Percentiles rank a stretch among this genome's conserved stretches.
Evolutionary conservation across 192 early-diverging fungal genomes (phyloP).

Genomic region (Glomus cerebriforme): DNA sequence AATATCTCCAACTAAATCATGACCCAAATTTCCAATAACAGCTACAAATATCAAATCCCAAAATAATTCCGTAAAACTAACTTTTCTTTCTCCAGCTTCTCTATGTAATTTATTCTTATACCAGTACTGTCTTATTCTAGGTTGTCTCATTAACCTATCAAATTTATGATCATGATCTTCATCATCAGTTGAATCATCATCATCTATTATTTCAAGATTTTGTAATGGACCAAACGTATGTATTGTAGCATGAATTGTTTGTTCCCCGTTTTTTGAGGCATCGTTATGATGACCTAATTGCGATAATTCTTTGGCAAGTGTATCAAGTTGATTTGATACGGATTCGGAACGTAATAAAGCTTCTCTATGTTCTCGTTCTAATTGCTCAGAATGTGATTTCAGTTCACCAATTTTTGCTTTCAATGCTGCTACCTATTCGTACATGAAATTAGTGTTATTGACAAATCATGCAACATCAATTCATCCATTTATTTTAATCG

Average conservation of each 20-base stretch:
- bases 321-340: conserved; percentile 28
- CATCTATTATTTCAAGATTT: conserved; percentile 32
- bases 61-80: conserved; percentile 35
- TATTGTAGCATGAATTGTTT: conserved; percentile 30
- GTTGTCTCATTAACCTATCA: conserved; percentile 27
- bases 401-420: conserved; percentile 30
- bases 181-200: conserved; percentile 20
- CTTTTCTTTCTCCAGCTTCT: conserved; percentile 27
- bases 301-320: conserved; percentile 7
- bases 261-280: background rate
- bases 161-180: conserved; percentile 16
- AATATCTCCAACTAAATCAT: conserved; percentile 15
- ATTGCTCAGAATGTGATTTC: background rate
- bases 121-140: conserved; percentile 33
- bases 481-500: background rate
- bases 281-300: background rate
- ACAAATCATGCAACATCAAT: no score
- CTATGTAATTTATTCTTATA: conserved; percentile 27
- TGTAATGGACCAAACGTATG: conserved; percentile 27
- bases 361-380: conserved; percentile 21
- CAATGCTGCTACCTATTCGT: conserved; percentile 27
- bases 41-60: conserved; percentile 37
- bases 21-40: conserved; percentile 20
- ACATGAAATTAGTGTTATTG: no score
- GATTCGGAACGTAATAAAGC: conserved; percentile 18